Conservation (phyloP, 345 rosid species). For the Psidium guajava region DNA sequence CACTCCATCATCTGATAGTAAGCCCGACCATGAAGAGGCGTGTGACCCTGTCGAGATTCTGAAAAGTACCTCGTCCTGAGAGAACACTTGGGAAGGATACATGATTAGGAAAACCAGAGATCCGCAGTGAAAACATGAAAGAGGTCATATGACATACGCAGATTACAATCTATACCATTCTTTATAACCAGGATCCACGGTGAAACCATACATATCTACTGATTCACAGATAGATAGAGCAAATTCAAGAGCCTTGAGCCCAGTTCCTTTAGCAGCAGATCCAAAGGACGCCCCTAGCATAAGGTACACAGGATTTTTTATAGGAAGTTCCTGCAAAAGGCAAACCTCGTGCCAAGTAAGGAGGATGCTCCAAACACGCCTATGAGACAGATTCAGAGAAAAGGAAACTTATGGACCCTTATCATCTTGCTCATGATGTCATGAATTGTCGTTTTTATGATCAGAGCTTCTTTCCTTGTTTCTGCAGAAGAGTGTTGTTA, state of each 20-base stretch:
- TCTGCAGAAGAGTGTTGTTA: slow-evolving; percentile 23
- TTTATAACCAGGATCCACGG: slow-evolving; percentile 92
- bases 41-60: slow-evolving; percentile 93
- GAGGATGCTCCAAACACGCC: neutral
- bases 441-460: slow-evolving; percentile 88
- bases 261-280: slow-evolving; percentile 97
- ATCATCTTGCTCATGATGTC: slow-evolving; percentile 97
- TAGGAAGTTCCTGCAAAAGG: slow-evolving; percentile 78
- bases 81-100: neutral
- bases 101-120: neutral
- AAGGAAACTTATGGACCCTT: slow-evolving; percentile 35
- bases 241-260: slow-evolving; percentile 93
- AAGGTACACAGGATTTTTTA: slow-evolving; percentile 77
- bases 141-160: neutral
- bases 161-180: slow-evolving; percentile 50
- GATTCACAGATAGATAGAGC: slow-evolving; percentile 83
- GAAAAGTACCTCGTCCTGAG: slow-evolving; percentile 97
- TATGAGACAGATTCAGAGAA: neutral
- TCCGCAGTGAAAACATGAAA: neutral
- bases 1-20: slow-evolving; percentile 99
- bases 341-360: neutral
- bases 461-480: slow-evolving; percentile 61
- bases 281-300: slow-evolving; percentile 97
- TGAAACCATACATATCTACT: slow-evolving; percentile 96
- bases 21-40: slow-evolving; percentile 95